A percentile compares a stretch with the other conserved stretches of the same genome.
These are phyloP conservation scores for Malassezia equina DNA, from an alignment of 1,284 basidiomycete genomes.

Conservation along the genomic window DNA sequence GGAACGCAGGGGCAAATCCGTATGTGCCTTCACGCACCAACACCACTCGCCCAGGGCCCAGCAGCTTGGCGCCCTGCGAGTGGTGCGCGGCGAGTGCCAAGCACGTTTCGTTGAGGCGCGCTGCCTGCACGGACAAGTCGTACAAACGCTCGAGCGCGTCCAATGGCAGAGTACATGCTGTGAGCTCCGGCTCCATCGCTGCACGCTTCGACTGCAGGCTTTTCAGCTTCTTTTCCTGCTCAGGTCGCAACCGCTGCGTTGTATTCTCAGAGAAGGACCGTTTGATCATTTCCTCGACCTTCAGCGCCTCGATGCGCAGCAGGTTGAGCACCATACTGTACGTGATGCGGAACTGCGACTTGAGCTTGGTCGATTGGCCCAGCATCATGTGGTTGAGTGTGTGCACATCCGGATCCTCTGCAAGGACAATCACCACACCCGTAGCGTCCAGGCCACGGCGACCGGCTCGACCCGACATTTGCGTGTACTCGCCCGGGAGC, in stretches of 20 bases:
- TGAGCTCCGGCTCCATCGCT: constrained; percentile 50
- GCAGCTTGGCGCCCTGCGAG: constrained; percentile 60
- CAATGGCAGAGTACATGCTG: neutral
- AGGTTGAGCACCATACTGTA: constrained; percentile 99
- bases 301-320: constrained; percentile 84
- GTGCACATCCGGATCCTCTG: constrained; percentile 63
- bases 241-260: constrained; percentile 79
- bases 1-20: constrained; percentile 61
- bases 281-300: constrained; percentile 99
- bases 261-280: constrained; percentile 97
- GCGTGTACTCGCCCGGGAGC: constrained; percentile 63
- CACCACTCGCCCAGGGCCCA: constrained; percentile 69
- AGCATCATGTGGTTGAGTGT: constrained; percentile 77
- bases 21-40: constrained; percentile 75
- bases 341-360: constrained; percentile 91
- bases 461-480: constrained; percentile 97
- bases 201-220: constrained; percentile 56
- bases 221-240: constrained; percentile 76
- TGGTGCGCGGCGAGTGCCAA: constrained; percentile 59
- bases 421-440: constrained; percentile 83
- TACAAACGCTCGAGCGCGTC: constrained; percentile 68
- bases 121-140: constrained; percentile 61
- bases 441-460: constrained; percentile 88
- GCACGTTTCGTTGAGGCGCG: constrained; percentile 60
- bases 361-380: constrained; percentile 79